phyloP scores from a whole-genome alignment of 2,329 filamentous ascomycete species.

The Aspergillus unguis region DNA sequence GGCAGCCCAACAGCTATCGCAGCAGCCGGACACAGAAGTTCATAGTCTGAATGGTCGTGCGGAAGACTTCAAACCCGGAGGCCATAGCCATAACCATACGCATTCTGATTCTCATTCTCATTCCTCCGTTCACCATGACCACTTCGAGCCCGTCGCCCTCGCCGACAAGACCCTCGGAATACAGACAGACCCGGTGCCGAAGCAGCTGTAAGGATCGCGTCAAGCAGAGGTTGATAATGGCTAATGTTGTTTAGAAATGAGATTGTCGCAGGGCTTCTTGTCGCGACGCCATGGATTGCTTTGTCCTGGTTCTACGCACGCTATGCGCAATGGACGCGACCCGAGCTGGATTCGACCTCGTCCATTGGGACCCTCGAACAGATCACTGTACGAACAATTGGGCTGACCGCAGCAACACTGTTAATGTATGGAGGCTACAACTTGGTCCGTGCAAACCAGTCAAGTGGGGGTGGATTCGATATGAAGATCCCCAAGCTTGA shows the following conservation, averaged over 20 bases:
- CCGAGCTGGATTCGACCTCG: constrained; percentile 5
- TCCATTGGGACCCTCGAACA: constrained; percentile 18
- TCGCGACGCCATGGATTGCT: constrained; percentile 35
- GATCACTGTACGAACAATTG: constrained; percentile 21
- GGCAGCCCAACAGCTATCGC: constrained; percentile 18
- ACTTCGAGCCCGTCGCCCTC: constrained; percentile 15
- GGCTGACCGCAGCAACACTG: constrained; percentile 32
- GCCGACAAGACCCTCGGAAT: background rate
- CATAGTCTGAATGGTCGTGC: constrained; percentile 25
- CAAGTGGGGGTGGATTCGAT: constrained; percentile 3
- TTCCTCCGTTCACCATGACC: constrained; percentile 26
- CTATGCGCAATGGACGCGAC: constrained; percentile 19
- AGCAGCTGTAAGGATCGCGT: background rate
- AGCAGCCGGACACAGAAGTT: constrained; percentile 16
- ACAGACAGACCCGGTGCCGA: background rate
- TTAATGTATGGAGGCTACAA: constrained; percentile 31
- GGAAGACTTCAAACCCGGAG: constrained; percentile 22
- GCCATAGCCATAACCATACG: constrained; percentile 39
- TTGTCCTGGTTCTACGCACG: constrained; percentile 36
- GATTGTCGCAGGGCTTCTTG: constrained; percentile 48
- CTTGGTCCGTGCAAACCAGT: constrained; percentile 18
- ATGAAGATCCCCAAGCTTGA: constrained; percentile 20
- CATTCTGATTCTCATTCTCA: constrained; percentile 41
- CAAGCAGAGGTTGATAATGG: background rate
- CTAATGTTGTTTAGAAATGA: constrained; percentile 38